Evolutionary conservation across 257 asterid genomes (phyloP), one percentile per base, ranked within the genome.

Genomic region (Forsythia viridissima): DNA sequence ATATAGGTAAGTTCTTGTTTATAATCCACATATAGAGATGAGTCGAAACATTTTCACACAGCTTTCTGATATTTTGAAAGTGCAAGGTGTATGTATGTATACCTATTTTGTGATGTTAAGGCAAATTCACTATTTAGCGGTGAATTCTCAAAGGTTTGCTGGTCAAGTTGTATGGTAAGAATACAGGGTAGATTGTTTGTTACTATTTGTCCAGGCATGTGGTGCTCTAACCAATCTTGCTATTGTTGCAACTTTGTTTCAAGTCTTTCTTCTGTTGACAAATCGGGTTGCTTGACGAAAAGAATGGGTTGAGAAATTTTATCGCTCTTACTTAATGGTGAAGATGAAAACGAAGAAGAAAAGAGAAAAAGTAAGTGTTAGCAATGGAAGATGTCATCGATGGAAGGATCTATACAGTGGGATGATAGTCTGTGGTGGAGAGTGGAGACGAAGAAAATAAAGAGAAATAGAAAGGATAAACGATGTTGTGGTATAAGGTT

Each of bases 1-100:
- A 39, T 70, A 24, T 7, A 34, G 20, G 51, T 80, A 70, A 65
- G 51, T 42, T 66, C 77, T 77, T 41, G 83, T 75, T 77, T 80
- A 79, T 68, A 40, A 39, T 24, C 48, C 76, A 68, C 44, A 2
- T n/a, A 12, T 63, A 71, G 83, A 72, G 79, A 6, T 79, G 80
- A 72, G 67, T 59, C 4, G 51, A 43, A 8, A 63, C 70, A 30
- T 63, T 24, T 63, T 63, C 70, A 63, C 38, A 39, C 3, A 75
- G 63, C 81, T 15, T 71, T 57, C 68, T 40, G 24, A 67, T 51
- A 36, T 20, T 4, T 38, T 55, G 70, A 51, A 76, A 71, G 76
- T 81, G 65, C 34, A 30, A 30, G 34, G 34, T 30, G 34, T 30
- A 30, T 30, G 34, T 30, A 30, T 30, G 34, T 30, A 30, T 30